phyloP scores from a whole-genome alignment of 2,329 filamentous ascomycete species.

The Phyllosticta citrichinensis region DNA sequence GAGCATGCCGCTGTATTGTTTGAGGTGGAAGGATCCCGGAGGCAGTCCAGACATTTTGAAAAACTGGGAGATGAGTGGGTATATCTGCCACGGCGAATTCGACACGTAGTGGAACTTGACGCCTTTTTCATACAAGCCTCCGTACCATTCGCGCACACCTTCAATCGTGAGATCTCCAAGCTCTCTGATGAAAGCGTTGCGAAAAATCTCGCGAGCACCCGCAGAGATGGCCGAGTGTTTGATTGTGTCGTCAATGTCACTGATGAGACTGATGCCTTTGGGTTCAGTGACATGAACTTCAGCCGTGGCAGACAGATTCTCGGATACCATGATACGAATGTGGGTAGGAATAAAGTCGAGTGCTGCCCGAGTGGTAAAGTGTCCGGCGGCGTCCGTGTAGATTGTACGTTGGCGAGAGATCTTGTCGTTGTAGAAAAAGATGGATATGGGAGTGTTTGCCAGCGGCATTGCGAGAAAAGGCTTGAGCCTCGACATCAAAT shows the following conservation, averaged over 20 bases:
- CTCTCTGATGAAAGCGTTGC: conserved; percentile 89
- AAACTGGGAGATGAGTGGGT: conserved; percentile 76
- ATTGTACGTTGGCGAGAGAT: conserved; percentile 77
- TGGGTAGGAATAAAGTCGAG: conserved; percentile 87
- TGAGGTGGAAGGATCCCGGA: conserved; percentile 82
- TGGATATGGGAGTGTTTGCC: conserved; percentile 66
- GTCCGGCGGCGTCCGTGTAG: conserved; percentile 76
- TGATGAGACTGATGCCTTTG: conserved; percentile 80
- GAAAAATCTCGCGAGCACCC: conserved; percentile 87
- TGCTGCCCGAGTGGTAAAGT: conserved; percentile 71
- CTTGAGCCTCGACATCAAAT: conserved; percentile 75
- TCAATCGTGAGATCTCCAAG: conserved; percentile 71
- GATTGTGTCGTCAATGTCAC: conserved; percentile 94
- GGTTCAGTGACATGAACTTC: conserved; percentile 68
- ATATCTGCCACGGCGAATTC: conserved; percentile 98
- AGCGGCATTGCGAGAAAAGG: conserved; percentile 85
- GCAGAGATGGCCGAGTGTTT: conserved; percentile 86
- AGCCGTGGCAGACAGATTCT: conserved; percentile 72
- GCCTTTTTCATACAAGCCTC: conserved; percentile 62
- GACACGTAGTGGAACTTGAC: conserved; percentile 94
- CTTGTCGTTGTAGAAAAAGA: conserved; percentile 89
- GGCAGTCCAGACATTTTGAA: conserved; percentile 75
- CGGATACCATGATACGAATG: conserved; percentile 75
- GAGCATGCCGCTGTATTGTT: conserved; percentile 93
- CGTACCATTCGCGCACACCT: conserved; percentile 87